Conservation (phyloP, 2,329 filamentous ascomycete genomes). For the Dichotomopilus funicola region DNA sequence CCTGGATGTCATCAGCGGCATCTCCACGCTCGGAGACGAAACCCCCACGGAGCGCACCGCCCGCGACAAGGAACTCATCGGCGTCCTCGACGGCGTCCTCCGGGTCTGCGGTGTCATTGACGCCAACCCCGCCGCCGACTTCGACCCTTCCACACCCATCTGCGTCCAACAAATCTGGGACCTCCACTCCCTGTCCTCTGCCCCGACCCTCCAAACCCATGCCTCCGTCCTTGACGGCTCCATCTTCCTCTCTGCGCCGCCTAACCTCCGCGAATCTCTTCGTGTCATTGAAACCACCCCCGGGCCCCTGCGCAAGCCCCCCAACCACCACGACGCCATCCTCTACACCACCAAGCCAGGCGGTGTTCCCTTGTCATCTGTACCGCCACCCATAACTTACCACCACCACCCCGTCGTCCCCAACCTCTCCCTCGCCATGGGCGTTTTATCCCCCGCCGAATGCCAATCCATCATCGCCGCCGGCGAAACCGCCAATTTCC, state of each 20-base stretch:
- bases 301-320: background rate
- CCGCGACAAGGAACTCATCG: background rate
- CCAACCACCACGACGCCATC: background rate
- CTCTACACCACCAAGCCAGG: background rate
- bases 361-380: background rate
- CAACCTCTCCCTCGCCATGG: background rate
- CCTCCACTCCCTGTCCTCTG: background rate
- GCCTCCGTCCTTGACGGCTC: background rate
- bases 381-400: background rate
- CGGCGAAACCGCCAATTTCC: background rate
- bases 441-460: background rate
- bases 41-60: background rate
- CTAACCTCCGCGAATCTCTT: background rate
- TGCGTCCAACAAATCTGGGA: background rate
- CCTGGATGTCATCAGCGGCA: background rate
- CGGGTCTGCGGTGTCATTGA: background rate
- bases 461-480: background rate
- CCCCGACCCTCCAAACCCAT: background rate
- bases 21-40: background rate
- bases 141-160: background rate
- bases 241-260: background rate
- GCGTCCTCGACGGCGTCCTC: background rate
- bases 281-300: background rate
- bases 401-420: background rate
- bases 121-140: background rate